These are phyloP conservation scores for Agrocybe pediades DNA, from an alignment of 768 basidiomycete species.

Conservation along the genomic window DNA sequence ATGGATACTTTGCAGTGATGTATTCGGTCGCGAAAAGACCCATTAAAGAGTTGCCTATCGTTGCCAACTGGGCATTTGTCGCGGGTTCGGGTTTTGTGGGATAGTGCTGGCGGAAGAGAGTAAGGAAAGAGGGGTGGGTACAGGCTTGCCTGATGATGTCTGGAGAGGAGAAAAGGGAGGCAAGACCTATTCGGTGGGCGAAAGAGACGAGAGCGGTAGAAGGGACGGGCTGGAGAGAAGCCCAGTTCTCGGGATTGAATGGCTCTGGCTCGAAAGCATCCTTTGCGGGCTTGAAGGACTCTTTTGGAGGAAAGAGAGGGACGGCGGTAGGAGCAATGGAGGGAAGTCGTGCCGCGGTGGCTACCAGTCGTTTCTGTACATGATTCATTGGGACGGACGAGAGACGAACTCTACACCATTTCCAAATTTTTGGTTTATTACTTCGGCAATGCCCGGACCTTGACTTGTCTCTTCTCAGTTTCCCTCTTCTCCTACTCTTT, in stretches of 20 bases:
- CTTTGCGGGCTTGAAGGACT: conserved; percentile 35
- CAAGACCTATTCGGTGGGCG: conserved; percentile 74
- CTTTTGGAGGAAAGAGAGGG: conserved; percentile 62
- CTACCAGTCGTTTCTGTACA: conserved; percentile 54
- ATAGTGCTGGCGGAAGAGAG: conserved; percentile 55
- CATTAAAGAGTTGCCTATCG: conserved; percentile 84
- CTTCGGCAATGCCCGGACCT: conserved; percentile 29
- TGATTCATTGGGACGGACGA: conserved; percentile 48
- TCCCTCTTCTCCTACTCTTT: background rate
- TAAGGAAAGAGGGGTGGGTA: conserved; percentile 74
- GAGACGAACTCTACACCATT: background rate
- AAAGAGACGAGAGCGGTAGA: conserved; percentile 74
- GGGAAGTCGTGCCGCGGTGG: conserved; percentile 46
- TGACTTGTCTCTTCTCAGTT: background rate
- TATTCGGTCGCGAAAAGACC: conserved; percentile 90
- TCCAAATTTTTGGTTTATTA: conserved; percentile 29
- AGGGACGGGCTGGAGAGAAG: conserved; percentile 69
- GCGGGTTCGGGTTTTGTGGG: conserved; percentile 54
- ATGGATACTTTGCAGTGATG: conserved; percentile 78
- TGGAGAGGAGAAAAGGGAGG: conserved; percentile 50
- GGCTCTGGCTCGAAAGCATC: conserved; percentile 34
- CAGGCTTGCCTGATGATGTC: conserved; percentile 71
- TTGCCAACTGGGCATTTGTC: conserved; percentile 76
- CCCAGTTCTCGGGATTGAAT: conserved; percentile 73
- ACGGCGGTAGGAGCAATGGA: conserved; percentile 60